A percentile compares a stretch with the other conserved stretches of the same genome.
phyloP scores from a whole-genome alignment of 805 yeast genomes.

The Priceomyces medius region DNA sequence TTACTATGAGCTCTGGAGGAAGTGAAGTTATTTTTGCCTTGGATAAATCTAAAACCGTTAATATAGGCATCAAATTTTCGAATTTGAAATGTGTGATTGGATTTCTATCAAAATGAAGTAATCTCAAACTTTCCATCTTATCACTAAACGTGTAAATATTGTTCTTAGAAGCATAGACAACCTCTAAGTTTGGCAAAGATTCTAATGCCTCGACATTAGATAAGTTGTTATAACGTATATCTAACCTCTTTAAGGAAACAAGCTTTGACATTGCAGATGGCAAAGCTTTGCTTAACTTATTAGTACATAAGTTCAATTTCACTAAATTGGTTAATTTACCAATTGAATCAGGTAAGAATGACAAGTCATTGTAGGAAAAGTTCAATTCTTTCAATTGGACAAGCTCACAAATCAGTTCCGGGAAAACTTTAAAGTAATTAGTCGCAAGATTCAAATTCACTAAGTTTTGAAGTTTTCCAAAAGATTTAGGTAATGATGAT shows the following conservation, averaged over 20 bases:
- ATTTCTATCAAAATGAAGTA: conserved; percentile 74
- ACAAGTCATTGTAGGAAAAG: conserved; percentile 75
- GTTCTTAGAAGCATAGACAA: conserved; percentile 73
- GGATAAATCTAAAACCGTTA: conserved; percentile 72
- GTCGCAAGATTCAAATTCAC: conserved; percentile 74
- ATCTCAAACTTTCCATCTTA: conserved; percentile 59
- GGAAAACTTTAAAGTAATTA: conserved; percentile 62
- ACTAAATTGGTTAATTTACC: conserved; percentile 59
- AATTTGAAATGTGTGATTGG: conserved; percentile 73
- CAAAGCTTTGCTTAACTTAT: conserved; percentile 52
- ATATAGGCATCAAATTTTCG: conserved; percentile 51
- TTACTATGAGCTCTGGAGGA: conserved; percentile 59
- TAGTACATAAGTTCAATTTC: conserved; percentile 73
- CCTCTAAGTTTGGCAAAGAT: conserved; percentile 60
- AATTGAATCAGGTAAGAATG: conserved; percentile 58
- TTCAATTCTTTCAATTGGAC: conserved; percentile 64
- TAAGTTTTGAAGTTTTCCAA: conserved; percentile 54
- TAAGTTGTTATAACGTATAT: conserved; percentile 68
- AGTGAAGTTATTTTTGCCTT: conserved; percentile 81
- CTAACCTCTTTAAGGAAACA: conserved; percentile 62
- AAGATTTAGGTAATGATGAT: conserved; percentile 56
- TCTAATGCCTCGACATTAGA: conserved; percentile 57
- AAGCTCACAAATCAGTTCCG: conserved; percentile 63
- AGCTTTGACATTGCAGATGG: conserved; percentile 56
- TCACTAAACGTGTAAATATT: conserved; percentile 69